Evolutionary conservation across 495 filamentous ascomycete species (phyloP).

Genomic region (Parmelia sp.): DNA sequence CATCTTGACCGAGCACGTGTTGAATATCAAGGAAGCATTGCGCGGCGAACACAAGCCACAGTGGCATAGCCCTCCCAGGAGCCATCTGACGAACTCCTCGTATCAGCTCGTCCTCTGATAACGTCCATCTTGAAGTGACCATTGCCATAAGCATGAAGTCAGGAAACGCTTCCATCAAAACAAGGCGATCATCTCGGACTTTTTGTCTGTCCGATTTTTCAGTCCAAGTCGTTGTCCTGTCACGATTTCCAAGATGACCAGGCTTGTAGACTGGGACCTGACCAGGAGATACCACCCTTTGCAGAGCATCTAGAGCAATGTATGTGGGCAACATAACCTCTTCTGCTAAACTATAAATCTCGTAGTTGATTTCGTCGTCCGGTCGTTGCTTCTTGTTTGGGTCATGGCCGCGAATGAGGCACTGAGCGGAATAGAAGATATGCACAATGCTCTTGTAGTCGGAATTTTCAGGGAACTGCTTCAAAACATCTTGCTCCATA

Average conservation of each 20-base stretch:
- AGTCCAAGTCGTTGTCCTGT: slow-evolving; percentile 29
- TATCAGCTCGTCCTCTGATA: slow-evolving; percentile 36
- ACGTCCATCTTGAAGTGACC: slow-evolving; percentile 10
- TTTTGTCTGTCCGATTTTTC: slow-evolving; percentile 28
- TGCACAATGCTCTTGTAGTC: slow-evolving; percentile 26
- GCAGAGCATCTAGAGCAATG: slow-evolving; percentile 25
- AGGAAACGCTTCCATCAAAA: slow-evolving; percentile 31
- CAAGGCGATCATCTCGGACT: slow-evolving; percentile 30
- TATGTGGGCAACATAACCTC: slow-evolving; percentile 25
- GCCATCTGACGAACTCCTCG: slow-evolving; percentile 30
- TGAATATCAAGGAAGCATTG: slow-evolving; percentile 40
- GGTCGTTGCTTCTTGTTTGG: slow-evolving; percentile 9
- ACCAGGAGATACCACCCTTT: slow-evolving; percentile 17
- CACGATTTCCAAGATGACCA: slow-evolving; percentile 31
- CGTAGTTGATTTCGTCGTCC: slow-evolving; percentile 28
- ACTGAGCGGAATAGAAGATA: slow-evolving; percentile 25
- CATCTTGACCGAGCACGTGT: slow-evolving; percentile 27
- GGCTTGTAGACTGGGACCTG: slow-evolving; percentile 29
- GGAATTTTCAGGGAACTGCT: slow-evolving; percentile 27
- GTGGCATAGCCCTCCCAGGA: slow-evolving; percentile 24
- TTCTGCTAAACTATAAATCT: slow-evolving; percentile 32
- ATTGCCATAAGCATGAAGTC: slow-evolving; percentile 27
- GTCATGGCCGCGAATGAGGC: slow-evolving; percentile 25
- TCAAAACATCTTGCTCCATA: slow-evolving; percentile 33
- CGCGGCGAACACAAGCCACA: slow-evolving; percentile 35